Evolutionary conservation across 75 land plant species (phyloP), one percentile per base, ranked within the genome.

Genomic region (Azolla pinnata): DNA sequence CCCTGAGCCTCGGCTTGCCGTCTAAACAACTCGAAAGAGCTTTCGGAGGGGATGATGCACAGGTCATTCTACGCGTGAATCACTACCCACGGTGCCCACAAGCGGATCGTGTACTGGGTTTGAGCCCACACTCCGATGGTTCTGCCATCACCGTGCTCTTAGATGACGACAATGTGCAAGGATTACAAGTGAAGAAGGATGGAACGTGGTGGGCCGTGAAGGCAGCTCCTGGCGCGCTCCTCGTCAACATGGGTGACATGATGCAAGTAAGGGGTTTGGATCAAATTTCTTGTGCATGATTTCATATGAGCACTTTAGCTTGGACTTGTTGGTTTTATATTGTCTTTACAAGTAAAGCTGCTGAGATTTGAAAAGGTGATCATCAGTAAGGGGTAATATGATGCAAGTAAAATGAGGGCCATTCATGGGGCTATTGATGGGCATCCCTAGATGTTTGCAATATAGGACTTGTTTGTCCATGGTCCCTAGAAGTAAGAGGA

Each of bases 61-160:
- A 52, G 24, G 54, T 52, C 27, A 24, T 52, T 12, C 54, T 67
- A 40, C 33, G 70, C 21, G 42, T 83, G 81, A 88, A 88, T 61
- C 82, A 88, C 68, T 88, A 84, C 59, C 89, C 89, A 21, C 75
- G 84, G 32, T 88, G 93, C 40, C 67, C 85, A 24, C 63, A 81
- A 54, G 81, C 85, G 9, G 93, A 88, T 28, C 73, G 82, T 16
- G 83, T 81, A n/a, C 44, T 85, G 33, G 95, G 89, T 16, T 60
- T 86, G 35, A 77, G 86, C 49, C 72, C 79, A 0, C 86, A 86
- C 38, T 83, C 83, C 2, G 90, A 86, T 55, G 80, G 76, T 27
- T 72, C 71, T 38, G 87, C 69, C 0, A 60, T 84, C 5, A 84
- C 87, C 12, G 80, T 84, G 21, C 50, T 84, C 60, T 79, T 79